These are phyloP conservation scores for Prillingera fragicola DNA, from an alignment of 1,284 basidiomycete genomes.

Conservation along the genomic window DNA sequence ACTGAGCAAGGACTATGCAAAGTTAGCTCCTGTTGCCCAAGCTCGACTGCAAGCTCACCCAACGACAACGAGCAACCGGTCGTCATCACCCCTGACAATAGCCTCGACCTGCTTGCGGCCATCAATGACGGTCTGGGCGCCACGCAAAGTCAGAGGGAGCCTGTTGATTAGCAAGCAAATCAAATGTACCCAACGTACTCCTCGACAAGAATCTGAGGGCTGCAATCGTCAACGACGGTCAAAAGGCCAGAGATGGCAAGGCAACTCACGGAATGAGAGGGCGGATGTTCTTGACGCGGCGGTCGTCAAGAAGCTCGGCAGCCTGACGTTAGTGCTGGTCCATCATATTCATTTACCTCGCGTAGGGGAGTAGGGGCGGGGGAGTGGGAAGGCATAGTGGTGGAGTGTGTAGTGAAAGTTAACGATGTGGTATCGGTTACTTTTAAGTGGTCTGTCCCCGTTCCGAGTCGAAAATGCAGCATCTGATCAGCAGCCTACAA, in stretches of 20 bases:
- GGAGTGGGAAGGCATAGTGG: conserved; percentile 14
- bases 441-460: not conserved
- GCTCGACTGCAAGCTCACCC: conserved; percentile 55
- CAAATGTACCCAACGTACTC: conserved; percentile 50
- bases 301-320: conserved; percentile 73
- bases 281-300: conserved; percentile 73
- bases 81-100: conserved; percentile 76
- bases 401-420: not conserved
- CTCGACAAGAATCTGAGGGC: conserved; percentile 82
- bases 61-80: conserved; percentile 80
- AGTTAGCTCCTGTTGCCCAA: not conserved
- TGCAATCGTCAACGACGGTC: conserved; percentile 18
- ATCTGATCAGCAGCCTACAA: not conserved
- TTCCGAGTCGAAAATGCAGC: not conserved
- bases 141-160: conserved; percentile 44
- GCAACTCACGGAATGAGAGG: conserved; percentile 65
- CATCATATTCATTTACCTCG: too few species aligned
- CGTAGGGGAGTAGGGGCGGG: conserved; percentile 13
- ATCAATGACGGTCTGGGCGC: conserved; percentile 62
- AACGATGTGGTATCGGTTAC: not conserved
- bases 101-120: conserved; percentile 74
- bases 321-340: conserved; percentile 51
- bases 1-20: conserved; percentile 77
- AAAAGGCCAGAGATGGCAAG: not conserved
- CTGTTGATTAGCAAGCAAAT: too few species aligned